Conservation (phyloP, 176 grass and related monocot species). For the Carex pumila region DNA sequence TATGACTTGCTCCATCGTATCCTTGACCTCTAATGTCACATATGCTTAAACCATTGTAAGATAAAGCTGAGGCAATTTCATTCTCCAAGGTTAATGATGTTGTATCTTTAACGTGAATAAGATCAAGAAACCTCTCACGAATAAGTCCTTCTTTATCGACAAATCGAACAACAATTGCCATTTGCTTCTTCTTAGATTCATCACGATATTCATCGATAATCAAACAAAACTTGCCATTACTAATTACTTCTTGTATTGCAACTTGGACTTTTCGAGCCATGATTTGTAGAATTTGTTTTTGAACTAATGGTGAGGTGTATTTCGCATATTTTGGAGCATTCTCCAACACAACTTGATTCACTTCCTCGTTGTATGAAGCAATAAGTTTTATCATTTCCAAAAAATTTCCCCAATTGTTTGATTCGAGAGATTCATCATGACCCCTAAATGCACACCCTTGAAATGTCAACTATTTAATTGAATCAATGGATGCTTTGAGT, state of each 20-base stretch:
- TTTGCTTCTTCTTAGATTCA: conserved; percentile 2
- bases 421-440: no score
- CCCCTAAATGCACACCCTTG: no score
- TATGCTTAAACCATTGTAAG: neutral
- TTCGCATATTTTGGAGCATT: no score
- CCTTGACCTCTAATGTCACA: neutral
- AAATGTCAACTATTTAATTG: no score
- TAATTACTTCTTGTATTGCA: conserved; percentile 18
- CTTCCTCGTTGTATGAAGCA: no score
- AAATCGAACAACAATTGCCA: neutral
- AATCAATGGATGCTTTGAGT: no score
- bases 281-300: no score
- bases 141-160: neutral
- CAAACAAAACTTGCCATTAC: neutral
- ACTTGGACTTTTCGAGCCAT: neutral
- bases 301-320: no score
- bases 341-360: no score
- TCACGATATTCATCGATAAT: conserved; percentile 22
- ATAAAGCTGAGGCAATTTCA: neutral
- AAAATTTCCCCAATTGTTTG: no score
- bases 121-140: neutral
- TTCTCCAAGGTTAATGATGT: neutral
- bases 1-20: conserved; percentile 21
- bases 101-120: neutral
- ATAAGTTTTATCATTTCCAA: no score